Evolutionary conservation across 768 basidiomycete genomes (phyloP), one percentile per base, ranked within the genome.

Genomic region (Mycena vulgaris): DNA sequence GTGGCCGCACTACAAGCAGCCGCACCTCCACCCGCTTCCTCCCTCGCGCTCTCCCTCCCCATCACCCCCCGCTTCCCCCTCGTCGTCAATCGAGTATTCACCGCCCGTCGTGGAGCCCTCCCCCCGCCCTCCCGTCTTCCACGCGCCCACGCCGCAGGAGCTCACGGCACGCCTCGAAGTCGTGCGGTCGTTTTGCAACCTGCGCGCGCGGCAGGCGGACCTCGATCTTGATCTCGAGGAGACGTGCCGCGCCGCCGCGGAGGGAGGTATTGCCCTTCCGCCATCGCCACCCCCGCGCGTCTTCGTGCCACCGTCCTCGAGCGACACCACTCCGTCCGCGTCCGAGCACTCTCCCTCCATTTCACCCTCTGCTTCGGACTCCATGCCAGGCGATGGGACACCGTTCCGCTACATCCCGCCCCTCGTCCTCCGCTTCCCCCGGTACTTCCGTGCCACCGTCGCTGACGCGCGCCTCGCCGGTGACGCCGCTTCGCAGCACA

Each of bases 401-500:
- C 59, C 59, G 9, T 31, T 61, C 28, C 59, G 59, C 42, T 30
- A 1, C 47, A 30, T 61, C 45, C 59, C 47, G 3, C 14, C 59
- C 13, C 59, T 61, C 3, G 21, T 45, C 10, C 1, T 14, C 3
- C 59, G 59, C 16, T 61, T 61, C 28, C 59, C 59, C 10, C 19
- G 7, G 4, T 52, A 9, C 4, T 52, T 52, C 30, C 10, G 27
- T 51, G 21, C 19, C 42, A 47, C 5, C 39, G 10, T 14, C 17
- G 33, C 33, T n/a, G n/a, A n/a, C n/a, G n/a, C n/a, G n/a, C n/a
- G n/a, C n/a, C n/a, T n/a, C n/a, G n/a, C n/a, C n/a, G 45, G 5
- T 23, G n/a, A 11, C 47, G 25, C 2, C 8, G 47, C 7, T 5
- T 2, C 25, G 7, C 8, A 27, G 5, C 9, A 27, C 23, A 6